These are phyloP conservation scores for Amoeboaphelidium protococcarum DNA, from an alignment of 371 early-diverging fungal species.

Conservation along the genomic window DNA sequence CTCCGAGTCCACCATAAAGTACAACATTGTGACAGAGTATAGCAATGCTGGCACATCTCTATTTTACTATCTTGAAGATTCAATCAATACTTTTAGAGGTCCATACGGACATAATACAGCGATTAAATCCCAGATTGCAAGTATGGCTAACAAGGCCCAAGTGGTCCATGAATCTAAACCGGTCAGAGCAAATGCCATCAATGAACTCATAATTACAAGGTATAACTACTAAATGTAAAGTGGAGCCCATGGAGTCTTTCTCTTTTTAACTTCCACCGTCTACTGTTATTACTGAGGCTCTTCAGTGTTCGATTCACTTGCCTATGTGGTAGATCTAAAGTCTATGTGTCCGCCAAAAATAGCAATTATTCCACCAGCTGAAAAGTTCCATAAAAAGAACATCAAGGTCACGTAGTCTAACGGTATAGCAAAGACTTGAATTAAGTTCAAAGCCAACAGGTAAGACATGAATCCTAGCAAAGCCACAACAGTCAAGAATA, in stretches of 20 bases:
- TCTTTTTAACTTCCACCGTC: background rate
- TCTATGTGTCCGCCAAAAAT: too few species aligned
- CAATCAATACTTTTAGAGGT: conserved; percentile 52
- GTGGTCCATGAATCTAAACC: conserved; percentile 45
- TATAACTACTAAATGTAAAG: conserved; percentile 29
- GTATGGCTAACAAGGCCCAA: conserved; percentile 48
- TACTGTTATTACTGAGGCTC: conserved; percentile 8
- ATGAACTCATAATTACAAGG: conserved; percentile 44
- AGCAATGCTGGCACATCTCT: conserved; percentile 51
- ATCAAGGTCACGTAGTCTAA: too few species aligned
- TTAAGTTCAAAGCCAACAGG: too few species aligned
- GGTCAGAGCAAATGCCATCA: conserved; percentile 50
- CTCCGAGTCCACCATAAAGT: background rate
- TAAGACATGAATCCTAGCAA: too few species aligned
- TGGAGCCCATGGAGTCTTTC: background rate
- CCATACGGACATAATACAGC: conserved; percentile 72
- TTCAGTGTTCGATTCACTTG: conserved; percentile 47
- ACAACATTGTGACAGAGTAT: conserved; percentile 14
- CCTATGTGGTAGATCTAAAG: too few species aligned
- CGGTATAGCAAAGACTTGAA: too few species aligned
- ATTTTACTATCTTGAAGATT: conserved; percentile 36
- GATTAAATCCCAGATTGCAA: conserved; percentile 61
- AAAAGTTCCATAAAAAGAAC: conserved; percentile 52
- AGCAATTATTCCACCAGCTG: conserved; percentile 37
- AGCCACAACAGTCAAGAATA: too few species aligned